Percentiles rank a stretch among this genome's conserved stretches.
Conservation (phyloP, 2,329 filamentous ascomycete genomes). For the Bipolaris gigantea region DNA sequence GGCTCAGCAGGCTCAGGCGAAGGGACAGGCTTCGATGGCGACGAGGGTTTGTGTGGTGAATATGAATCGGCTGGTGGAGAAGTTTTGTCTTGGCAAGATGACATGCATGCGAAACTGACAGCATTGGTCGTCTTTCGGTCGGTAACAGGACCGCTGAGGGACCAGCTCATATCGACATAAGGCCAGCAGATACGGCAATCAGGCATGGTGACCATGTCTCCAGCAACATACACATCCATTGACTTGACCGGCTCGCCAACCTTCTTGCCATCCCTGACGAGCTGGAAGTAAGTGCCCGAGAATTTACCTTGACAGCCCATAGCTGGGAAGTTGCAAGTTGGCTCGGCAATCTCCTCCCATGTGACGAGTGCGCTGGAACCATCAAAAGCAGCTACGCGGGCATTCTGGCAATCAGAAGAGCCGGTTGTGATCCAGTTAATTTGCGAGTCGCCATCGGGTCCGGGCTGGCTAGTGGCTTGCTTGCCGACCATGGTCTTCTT, state of each 20-base stretch:
- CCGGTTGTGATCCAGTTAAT: conserved; percentile 62
- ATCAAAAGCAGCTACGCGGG: conserved; percentile 61
- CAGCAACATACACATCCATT: conserved; percentile 61
- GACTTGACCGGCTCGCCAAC: conserved; percentile 55
- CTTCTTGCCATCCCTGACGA: conserved; percentile 57
- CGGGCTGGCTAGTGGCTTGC: conserved; percentile 59
- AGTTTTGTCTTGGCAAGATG: conserved; percentile 3
- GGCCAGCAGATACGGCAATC: conserved; percentile 65
- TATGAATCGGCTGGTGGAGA: neutral
- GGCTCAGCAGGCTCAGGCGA: neutral
- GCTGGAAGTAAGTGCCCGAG: conserved; percentile 62
- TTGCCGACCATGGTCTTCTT: conserved; percentile 60
- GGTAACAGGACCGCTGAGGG: conserved; percentile 44
- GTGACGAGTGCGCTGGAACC: conserved; percentile 57
- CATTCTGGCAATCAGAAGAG: conserved; percentile 59
- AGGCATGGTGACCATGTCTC: conserved; percentile 64
- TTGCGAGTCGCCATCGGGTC: conserved; percentile 59
- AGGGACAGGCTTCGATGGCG: neutral
- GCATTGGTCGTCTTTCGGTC: conserved; percentile 43
- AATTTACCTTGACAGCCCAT: conserved; percentile 64
- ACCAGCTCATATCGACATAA: conserved; percentile 61
- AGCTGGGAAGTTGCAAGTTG: conserved; percentile 58
- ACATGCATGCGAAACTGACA: conserved; percentile 60
- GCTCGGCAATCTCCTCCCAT: conserved; percentile 63
- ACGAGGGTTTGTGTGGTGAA: neutral